Percentiles rank a stretch among this genome's conserved stretches.
phyloP scores from a whole-genome alignment of 257 asterid genomes.

The Przewalskia tangutica region DNA sequence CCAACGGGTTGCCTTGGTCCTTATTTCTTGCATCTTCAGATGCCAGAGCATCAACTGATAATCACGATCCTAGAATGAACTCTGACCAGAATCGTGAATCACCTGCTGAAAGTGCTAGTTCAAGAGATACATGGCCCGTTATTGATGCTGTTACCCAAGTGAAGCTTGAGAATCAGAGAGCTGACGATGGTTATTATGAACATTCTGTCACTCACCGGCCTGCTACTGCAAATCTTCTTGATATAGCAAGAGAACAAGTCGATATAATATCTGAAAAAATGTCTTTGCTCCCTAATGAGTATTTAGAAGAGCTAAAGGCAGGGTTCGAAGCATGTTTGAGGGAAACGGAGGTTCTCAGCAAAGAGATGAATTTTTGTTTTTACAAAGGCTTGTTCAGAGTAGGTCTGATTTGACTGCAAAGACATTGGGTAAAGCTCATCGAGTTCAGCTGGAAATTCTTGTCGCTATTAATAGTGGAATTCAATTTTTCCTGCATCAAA shows the following conservation, averaged over 20 bases:
- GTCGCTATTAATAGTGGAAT: constrained; percentile 80
- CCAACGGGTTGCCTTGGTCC: constrained; percentile 62
- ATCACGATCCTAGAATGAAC: constrained; percentile 65
- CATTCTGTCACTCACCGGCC: constrained; percentile 59
- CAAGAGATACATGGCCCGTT: constrained; percentile 89
- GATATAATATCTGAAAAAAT: constrained; percentile 66
- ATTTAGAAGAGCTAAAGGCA: constrained; percentile 63
- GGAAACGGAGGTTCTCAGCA: constrained; percentile 82
- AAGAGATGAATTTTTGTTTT: constrained; percentile 65
- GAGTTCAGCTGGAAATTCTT: constrained; percentile 77
- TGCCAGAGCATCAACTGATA: constrained; percentile 60
- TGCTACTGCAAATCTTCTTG: constrained; percentile 65
- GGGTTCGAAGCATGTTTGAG: constrained; percentile 71
- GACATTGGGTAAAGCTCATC: constrained; percentile 49
- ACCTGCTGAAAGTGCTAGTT: constrained; percentile 91
- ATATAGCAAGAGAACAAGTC: constrained; percentile 71
- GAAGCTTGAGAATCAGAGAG: constrained; percentile 57
- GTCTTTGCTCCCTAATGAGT: constrained; percentile 71
- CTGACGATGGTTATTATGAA: constrained; percentile 59
- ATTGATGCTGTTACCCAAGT: constrained; percentile 45
- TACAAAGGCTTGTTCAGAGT: constrained; percentile 76
- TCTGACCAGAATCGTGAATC: constrained; percentile 70
- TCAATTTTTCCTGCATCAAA: constrained; percentile 87
- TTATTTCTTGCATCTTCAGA: constrained; percentile 66
- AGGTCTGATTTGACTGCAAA: constrained; percentile 78